Evolutionary conservation across 169 alveolate species (phyloP).

Genomic region (Cryptosporidium parvum): DNA sequence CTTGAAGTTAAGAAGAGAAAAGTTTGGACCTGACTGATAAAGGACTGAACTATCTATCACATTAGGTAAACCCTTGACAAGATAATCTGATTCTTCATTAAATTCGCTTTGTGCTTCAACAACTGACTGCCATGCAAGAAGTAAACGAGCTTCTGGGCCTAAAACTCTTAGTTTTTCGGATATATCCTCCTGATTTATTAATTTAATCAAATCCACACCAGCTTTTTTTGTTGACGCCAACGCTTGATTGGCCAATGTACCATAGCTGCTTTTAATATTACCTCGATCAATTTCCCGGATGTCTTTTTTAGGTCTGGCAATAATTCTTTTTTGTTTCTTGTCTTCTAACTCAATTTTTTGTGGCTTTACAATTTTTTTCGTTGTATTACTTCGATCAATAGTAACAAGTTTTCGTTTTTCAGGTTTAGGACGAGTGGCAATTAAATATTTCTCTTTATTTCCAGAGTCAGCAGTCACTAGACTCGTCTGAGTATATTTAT

Average conservation of each 20-base stretch:
- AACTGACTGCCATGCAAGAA: slow-evolving; percentile 73
- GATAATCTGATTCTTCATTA: slow-evolving; percentile 47
- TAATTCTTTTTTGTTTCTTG: slow-evolving; percentile 34
- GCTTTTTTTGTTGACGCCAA: slow-evolving; percentile 45
- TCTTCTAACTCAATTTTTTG: not conserved
- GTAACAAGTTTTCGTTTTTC: slow-evolving; percentile 54
- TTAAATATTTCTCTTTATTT: slow-evolving; percentile 14
- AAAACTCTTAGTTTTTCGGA: slow-evolving; percentile 29
- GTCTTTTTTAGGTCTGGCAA: slow-evolving; percentile 47
- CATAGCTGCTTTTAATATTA: not conserved
- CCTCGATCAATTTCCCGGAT: slow-evolving; percentile 1
- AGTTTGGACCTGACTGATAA: slow-evolving; percentile 44
- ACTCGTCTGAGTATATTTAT: not conserved
- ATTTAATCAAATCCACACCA: slow-evolving; percentile 30
- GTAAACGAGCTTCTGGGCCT: slow-evolving; percentile 59
- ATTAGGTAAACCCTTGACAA: slow-evolving; percentile 7
- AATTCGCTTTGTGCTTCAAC: slow-evolving; percentile 63
- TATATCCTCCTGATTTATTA: slow-evolving; percentile 19
- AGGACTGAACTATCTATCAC: slow-evolving; percentile 22
- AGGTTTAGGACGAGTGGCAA: slow-evolving; percentile 7
- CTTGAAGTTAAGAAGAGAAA: slow-evolving; percentile 32
- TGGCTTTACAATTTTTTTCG: not conserved
- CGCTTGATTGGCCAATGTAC: not conserved
- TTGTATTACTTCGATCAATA: not conserved
- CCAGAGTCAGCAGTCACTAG: slow-evolving; percentile 12